Base-by-base conservation (phyloP, 192 early-diverging fungal species). In the Chytriomyces confervae region DNA sequence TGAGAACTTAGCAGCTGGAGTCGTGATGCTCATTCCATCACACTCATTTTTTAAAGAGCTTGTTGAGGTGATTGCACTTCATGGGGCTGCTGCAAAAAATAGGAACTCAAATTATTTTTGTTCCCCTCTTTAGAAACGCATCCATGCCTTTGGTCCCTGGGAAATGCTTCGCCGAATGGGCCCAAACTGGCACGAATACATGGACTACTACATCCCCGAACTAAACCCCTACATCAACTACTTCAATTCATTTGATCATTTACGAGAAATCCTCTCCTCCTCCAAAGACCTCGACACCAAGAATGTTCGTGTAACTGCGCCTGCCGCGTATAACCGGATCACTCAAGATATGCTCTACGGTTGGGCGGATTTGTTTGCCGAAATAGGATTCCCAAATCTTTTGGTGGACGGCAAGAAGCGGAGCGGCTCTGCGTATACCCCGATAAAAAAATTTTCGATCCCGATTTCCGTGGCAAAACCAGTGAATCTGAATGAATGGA, bases 1-100 rank as follows among this genome's bases (percentile, higher is more conserved):
- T 46, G 77, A 78, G 44, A 78, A 78, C 61, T 71, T 78, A 24
- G 68, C 68, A 7, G 69, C 50, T 23, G 77, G 77, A 6, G 77
- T 78, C 10, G 44, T 46, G 1, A 78, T 73, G 68, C 62, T 72
- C 6, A 27, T 78, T 16, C 77, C 77, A 7, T 49, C 67, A 1
- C 50, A 45, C 8, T 29, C 36, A 9, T 78, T 78, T 62, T 78
- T 78, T 44, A 8, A 66, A 29, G 74, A 76, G 46, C 49, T 76
- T 11, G 44, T 76, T 13, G 74, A 76, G 63, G 74, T 76, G n/a
- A 50, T 7, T 45, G 6, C 10, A 5, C 6, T 24, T 66, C 10
- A 74, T 57, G 13, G 65, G 18, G n/a, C 2, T 20, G 5, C 48
- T 57, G 11, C 13, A 60, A 72, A 60, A 60, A 2, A 1, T 0